Conservation (phyloP, 2,329 filamentous ascomycete species). For the Fusarium sp. region DNA sequence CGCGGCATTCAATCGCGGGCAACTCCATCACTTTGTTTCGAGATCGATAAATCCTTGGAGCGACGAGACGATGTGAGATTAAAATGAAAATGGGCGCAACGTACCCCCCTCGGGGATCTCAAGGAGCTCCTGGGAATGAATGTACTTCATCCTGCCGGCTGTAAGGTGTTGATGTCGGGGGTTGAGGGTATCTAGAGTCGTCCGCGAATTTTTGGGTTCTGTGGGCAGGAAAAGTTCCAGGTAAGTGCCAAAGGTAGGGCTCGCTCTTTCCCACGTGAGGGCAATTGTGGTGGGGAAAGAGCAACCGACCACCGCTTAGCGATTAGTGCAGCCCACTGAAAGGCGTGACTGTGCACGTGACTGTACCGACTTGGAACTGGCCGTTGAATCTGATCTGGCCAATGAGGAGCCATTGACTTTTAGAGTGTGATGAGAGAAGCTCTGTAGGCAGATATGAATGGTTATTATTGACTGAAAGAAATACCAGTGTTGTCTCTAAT, state of each 20-base stretch:
- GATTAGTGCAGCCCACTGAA: slow-evolving; percentile 25
- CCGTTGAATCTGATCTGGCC: slow-evolving; percentile 1
- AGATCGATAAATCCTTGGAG: slow-evolving; percentile 26
- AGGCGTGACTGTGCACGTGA: slow-evolving; percentile 43
- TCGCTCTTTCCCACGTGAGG: slow-evolving; percentile 54
- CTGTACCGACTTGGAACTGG: neutral
- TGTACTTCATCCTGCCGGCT: slow-evolving; percentile 97
- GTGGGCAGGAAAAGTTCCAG: slow-evolving; percentile 59
- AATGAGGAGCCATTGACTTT: slow-evolving; percentile 12
- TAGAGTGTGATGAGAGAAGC: slow-evolving; percentile 1
- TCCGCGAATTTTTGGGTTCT: slow-evolving; percentile 49
- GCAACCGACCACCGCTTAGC: slow-evolving; percentile 32
- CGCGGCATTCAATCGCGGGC: slow-evolving; percentile 30
- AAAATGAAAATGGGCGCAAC: slow-evolving; percentile 56
- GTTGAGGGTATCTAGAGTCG: slow-evolving; percentile 56
- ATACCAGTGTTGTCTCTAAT: neutral
- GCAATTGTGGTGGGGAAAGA: slow-evolving; percentile 16
- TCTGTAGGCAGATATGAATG: neutral
- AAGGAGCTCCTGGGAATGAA: slow-evolving; percentile 97
- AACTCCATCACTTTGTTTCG: slow-evolving; percentile 23
- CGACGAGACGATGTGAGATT: slow-evolving; percentile 5
- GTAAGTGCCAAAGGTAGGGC: slow-evolving; percentile 47
- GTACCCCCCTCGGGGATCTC: slow-evolving; percentile 96
- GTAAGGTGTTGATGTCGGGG: slow-evolving; percentile 59
- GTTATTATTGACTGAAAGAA: neutral